Evolutionary conservation across 108 stramenopile genomes (phyloP).

Genomic region (Cyclotella kingstonii): DNA sequence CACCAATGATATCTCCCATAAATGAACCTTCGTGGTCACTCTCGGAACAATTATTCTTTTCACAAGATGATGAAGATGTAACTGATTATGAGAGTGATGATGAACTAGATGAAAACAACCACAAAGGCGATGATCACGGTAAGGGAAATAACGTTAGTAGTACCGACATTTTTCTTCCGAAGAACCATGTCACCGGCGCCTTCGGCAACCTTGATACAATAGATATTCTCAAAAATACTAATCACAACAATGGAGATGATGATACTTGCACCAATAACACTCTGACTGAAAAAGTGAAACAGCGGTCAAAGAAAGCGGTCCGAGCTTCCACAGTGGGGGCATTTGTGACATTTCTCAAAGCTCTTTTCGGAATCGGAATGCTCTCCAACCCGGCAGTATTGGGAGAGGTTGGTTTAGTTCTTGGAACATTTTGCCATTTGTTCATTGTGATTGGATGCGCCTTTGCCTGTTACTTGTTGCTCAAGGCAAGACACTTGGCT

Average conservation of each 20-base stretch:
- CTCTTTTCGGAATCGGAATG: slow-evolving; percentile 46
- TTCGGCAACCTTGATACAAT: too few relatives aligned
- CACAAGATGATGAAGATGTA: slow-evolving; percentile 8
- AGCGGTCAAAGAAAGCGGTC: slow-evolving; percentile 24
- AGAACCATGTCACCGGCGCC: too few relatives aligned
- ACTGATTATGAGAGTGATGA: slow-evolving; percentile 6
- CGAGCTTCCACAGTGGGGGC: slow-evolving; percentile 44
- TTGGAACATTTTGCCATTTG: slow-evolving; percentile 46
- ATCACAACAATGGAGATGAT: slow-evolving; percentile 9
- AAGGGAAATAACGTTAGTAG: background rate
- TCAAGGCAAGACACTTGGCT: slow-evolving; percentile 39
- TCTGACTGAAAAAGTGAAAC: slow-evolving; percentile 16
- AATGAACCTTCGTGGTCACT: too few relatives aligned
- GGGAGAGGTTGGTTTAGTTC: slow-evolving; percentile 43
- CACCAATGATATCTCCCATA: too few relatives aligned
- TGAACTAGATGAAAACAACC: background rate
- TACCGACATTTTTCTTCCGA: too few relatives aligned
- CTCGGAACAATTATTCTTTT: slow-evolving; percentile 20
- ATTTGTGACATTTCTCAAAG: slow-evolving; percentile 46
- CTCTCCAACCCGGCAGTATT: slow-evolving; percentile 43
- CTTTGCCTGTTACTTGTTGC: slow-evolving; percentile 42
- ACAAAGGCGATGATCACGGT: background rate
- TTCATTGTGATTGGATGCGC: slow-evolving; percentile 44
- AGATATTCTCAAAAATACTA: background rate
- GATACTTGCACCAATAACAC: slow-evolving; percentile 40